Base-by-base conservation (phyloP, 192 early-diverging fungal species). In the Diversispora epigaea region DNA sequence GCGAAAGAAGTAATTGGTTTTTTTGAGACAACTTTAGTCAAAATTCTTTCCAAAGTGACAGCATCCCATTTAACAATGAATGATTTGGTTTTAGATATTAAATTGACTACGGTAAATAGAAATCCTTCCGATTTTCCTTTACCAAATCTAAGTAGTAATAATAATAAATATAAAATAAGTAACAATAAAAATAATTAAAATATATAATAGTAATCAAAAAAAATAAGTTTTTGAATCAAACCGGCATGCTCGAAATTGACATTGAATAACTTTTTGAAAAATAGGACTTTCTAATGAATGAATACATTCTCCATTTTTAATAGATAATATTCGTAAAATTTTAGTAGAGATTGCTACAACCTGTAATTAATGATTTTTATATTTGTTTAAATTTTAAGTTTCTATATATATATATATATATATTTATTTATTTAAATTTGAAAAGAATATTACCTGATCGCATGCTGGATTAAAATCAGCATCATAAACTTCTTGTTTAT, bases 41-140 rank as follows among this genome's bases (percentile, higher is more conserved):
- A 76, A 17, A 86, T 70, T 52, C 84, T 83, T 19, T 86, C 83
- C 84, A 86, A 88, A 4, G 81, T 88, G 55, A 83, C 46, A n/a
- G 80, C 77, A 75, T 89, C 76, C 84, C 87, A 91, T 73, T 88
- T 86, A 63, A 83, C 83, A 6, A 94, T 77, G 73, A 84, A 91
- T 19, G 86, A 80, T 65, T 77, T 82, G 66, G 86, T 83, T 17
- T 81, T 77, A 32, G 82, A 77, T 9, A 83, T 81, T 7, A 86
- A 80, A 69, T 94, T 94, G 3, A 90, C 85, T 22, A 90, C 83
- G 8, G 88, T 77, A 78, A 90, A 94, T 4, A 91, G 78, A 69
- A 78, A 78, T 9, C 85, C 85, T 25, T 87, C 82, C 7, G 87
- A 84, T 22, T 61, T 67, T 3, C 85, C 87, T 44, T 73, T 64